phyloP scores from a whole-genome alignment of 805 yeast genomes.

The Schwanniomyces occidentalis region DNA sequence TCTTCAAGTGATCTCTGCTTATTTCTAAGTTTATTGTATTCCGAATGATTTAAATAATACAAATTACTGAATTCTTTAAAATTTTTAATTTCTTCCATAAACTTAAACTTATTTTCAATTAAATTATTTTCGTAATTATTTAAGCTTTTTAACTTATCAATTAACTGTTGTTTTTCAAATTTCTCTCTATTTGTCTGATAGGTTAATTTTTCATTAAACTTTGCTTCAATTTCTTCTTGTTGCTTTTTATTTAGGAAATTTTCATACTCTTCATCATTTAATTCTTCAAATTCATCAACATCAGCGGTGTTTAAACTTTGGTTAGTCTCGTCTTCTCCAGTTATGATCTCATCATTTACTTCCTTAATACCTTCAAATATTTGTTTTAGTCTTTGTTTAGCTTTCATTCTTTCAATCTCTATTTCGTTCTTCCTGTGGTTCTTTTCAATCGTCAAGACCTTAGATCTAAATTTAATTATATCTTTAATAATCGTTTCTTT shows the following conservation, averaged over 20 bases:
- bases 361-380: slow-evolving; percentile 42
- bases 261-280: slow-evolving; percentile 33
- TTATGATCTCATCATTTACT: slow-evolving; percentile 20
- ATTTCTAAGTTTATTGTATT: slow-evolving; percentile 42
- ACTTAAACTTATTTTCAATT: slow-evolving; percentile 35
- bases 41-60: slow-evolving; percentile 44
- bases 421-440: slow-evolving; percentile 50
- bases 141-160: slow-evolving; percentile 20
- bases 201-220: slow-evolving; percentile 11
- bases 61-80: slow-evolving; percentile 24
- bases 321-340: slow-evolving; percentile 12
- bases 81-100: slow-evolving; percentile 32
- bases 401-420: slow-evolving; percentile 48
- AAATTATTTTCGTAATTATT: slow-evolving; percentile 37
- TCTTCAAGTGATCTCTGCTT: slow-evolving; percentile 43
- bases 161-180: slow-evolving; percentile 20
- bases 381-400: slow-evolving; percentile 48
- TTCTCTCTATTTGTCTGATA: slow-evolving; percentile 6
- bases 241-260: slow-evolving; percentile 17
- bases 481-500: slow-evolving; percentile 53
- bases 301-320: slow-evolving; percentile 5
- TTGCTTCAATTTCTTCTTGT: slow-evolving; percentile 21
- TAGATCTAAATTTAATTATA: slow-evolving; percentile 56
- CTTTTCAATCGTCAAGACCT: slow-evolving; percentile 52
- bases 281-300: slow-evolving; percentile 23